Evolutionary conservation across 1,139 yeast genomes (phyloP), one percentile per base, ranked within the genome.

Genomic region (Protomyces inundatus): DNA sequence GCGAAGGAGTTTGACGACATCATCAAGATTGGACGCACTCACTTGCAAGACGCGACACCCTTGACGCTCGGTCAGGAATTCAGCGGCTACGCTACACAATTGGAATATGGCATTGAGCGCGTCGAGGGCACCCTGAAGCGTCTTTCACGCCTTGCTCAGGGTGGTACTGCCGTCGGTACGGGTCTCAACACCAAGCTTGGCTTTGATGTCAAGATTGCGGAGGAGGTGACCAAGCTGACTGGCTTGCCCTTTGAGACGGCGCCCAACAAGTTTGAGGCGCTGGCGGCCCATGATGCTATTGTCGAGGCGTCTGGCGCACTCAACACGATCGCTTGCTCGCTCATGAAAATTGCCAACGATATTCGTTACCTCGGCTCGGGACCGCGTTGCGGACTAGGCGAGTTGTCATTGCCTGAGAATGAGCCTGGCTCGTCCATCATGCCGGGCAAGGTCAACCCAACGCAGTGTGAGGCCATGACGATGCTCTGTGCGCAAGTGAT

Each of bases 361-460:
- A 93, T 93, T 76, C 84, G 98, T 80, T 93, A 93, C 83, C 84
- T 93, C 73, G 98, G 98, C 68, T 90, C 97, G 52, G 98, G 98
- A 72, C 98, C 98, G 74, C 87, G 98, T 80, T 93, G 98, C 80
- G 98, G 98, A 66, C 93, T 93, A 79, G 98, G 98, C 65, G 98
- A 93, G 79, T 84, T 93, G 72, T 76, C 90, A 37, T 82, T 93
- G 71, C 98, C 98, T 69, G 98, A 91, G 81, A 95, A 95, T 77
- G 98, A 93, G 79, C 98, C 98, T 66, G 98, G 98, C 74, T 90
- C 97, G 67, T 64, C 66, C 36, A 93, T 93, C 77, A 93, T 95
- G 98, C 98, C 98, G 64, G 98, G 98, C 75, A 93, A 93, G 81
- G 98, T 93, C 69, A 93, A 93, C 82, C 98, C 98, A 70, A 93